A percentile compares a stretch with the other conserved stretches of the same genome.
Conservation (phyloP, 768 basidiomycete species). For the Mycena albidolilacea region DNA sequence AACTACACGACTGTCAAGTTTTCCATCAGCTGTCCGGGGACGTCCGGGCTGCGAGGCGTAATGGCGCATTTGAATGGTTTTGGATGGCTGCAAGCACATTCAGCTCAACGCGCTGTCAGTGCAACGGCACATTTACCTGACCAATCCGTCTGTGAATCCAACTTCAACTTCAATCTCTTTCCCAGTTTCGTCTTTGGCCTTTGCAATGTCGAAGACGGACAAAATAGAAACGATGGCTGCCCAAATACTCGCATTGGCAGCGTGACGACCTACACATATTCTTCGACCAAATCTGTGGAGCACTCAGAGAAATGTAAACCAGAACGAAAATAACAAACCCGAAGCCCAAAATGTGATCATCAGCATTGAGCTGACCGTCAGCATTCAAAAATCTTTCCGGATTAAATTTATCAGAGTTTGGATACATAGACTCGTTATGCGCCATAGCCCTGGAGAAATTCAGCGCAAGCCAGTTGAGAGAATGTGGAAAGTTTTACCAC, state of each 20-base stretch:
- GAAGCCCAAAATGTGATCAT: slow-evolving; percentile 9
- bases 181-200: slow-evolving; percentile 52
- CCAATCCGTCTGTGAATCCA: not conserved
- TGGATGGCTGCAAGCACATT: slow-evolving; percentile 1
- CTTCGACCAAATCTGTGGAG: not conserved
- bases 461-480: not conserved
- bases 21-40: not conserved
- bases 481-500: not conserved
- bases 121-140: slow-evolving; percentile 1
- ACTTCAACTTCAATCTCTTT: slow-evolving; percentile 57
- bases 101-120: too few species aligned
- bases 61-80: slow-evolving; percentile 18
- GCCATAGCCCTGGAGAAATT: slow-evolving; percentile 36
- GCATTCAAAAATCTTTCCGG: slow-evolving; percentile 46
- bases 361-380: slow-evolving; percentile 8
- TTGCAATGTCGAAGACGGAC: not conserved
- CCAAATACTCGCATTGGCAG: slow-evolving; percentile 4
- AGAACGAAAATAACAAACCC: not conserved
- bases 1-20: not conserved
- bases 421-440: slow-evolving; percentile 46
- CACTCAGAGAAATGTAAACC: not conserved
- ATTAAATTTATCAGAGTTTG: slow-evolving; percentile 45
- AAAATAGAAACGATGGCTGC: slow-evolving; percentile 12
- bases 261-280: slow-evolving; percentile 7
- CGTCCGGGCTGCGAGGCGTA: not conserved